Conservation (phyloP, 768 basidiomycete species). For the Tricholoma sp. region DNA sequence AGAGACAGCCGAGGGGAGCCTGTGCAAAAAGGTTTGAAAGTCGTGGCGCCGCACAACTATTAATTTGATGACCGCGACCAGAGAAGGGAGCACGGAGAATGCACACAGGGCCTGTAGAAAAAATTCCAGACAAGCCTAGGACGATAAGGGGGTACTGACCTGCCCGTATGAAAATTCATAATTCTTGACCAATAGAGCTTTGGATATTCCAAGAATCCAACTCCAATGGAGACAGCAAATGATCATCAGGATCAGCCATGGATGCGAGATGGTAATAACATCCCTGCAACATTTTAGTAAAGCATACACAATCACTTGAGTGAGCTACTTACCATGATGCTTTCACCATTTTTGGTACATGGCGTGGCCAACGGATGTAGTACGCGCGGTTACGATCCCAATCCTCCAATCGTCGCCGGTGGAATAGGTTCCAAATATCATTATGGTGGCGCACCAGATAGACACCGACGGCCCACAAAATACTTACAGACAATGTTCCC, state of each 20-base stretch:
- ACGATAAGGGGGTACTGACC: neutral
- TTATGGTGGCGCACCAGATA: conserved; percentile 10
- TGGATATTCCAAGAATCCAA: conserved; percentile 11
- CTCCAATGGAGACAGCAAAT: conserved; percentile 13
- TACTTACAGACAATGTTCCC: conserved; percentile 7
- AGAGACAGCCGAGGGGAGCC: neutral
- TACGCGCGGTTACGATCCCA: neutral
- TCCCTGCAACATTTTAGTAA: conserved; percentile 4
- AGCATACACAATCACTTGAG: neutral
- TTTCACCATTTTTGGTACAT: neutral
- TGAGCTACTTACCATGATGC: conserved; percentile 1
- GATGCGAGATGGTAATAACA: conserved; percentile 6
- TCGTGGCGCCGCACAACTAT: neutral
- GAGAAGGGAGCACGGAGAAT: conserved; percentile 6
- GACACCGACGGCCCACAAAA: conserved; percentile 15
- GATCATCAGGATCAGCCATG: conserved; percentile 11
- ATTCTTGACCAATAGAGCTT: conserved; percentile 4
- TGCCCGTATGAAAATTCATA: conserved; percentile 14
- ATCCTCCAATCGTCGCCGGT: neutral
- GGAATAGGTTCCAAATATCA: neutral
- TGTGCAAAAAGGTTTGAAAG: neutral
- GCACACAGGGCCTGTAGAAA: conserved; percentile 1
- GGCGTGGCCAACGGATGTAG: neutral
- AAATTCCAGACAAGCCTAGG: neutral
- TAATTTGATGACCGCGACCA: conserved; percentile 1